Base-by-base conservation (phyloP, 108 stramenopile species). In the Fragilariopsis cylindrus region DNA sequence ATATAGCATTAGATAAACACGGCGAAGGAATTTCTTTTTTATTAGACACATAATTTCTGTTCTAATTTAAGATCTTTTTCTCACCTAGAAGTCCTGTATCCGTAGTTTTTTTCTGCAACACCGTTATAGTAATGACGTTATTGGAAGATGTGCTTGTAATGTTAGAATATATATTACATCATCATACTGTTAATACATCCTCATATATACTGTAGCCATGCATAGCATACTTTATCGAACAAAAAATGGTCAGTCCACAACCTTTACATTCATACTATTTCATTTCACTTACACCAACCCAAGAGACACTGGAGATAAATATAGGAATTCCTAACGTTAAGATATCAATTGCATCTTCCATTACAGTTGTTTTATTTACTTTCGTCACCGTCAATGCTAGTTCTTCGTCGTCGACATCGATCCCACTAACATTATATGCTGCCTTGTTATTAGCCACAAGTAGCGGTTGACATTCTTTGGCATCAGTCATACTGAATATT, bases 231-330 rank as follows among this genome's bases (percentile, higher is more conserved):
- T 53, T 53, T n/a, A 12, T 53, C 12, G 15, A 53, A n/a, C 52
- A 53, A 0, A 1, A 30, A 30, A 30, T 30, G 30, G 1, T 30
- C 30, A 30, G 2, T 30, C 30, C 30, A 57, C 13, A 57, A 15
- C 57, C 18, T 21, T 57, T 1, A 7, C 18, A 53, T 53, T n/a
- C 12, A 15, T 21, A 21, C 13, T 15, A 21, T 6, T 7, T 57
- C 13, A 15, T 21, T 5, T 62, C 39, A 68, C 67, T 68, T 52
- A 87, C 83, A 43, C 91, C 91, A 49, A 85, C 82, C 62, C 79
- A 87, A 3, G 86, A 85, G 16, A 91, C 69, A 46, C 84, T 82
- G 68, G 85, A 63, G 48, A 84, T 75, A 65, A 89, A 89, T 50
- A 91, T 89, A 0, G 91, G 88, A 43, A 84, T 49, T 3, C 82